Evolutionary conservation across 2,329 filamentous ascomycete genomes (phyloP), one percentile per base, ranked within the genome.

Genomic region (Stenocarpella maydis): DNA sequence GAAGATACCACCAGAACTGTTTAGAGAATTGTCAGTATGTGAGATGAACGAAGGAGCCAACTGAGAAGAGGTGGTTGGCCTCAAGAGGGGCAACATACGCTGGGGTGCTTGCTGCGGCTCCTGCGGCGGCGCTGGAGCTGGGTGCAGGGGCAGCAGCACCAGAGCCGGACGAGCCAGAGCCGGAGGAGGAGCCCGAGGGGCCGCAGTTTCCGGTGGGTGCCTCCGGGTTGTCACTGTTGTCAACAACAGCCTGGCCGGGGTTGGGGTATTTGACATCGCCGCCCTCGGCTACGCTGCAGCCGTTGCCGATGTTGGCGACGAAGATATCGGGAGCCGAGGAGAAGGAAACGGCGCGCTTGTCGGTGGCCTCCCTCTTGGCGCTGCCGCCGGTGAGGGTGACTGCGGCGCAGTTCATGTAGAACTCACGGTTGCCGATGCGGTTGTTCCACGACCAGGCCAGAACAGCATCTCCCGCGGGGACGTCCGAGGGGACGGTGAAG

Each of bases 341-440:
- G 77, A 92, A 88, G 47, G 82, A 75, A 28, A 73, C 73, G 9
- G 71, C 76, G 53, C 80, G 79, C 76, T 81, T 80, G 52, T 69
- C 72, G 39, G 21, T 45, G 37, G 61, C 49, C 34, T 72, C 71
- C 55, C 74, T 72, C 71, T 69, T 69, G 14, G 73, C 74, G 67
- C 76, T 76, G 60, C 79, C 78, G 34, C 80, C 79, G 67, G 78
- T 80, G 76, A 94, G 89, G 71, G 86, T 88, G 74, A 95, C 86
- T 64, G 87, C 84, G 9, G 92, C 92, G 76, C 93, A 96, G 81
- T 94, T 93, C 91, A 94, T 94, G 86, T 96, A 96, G 87, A 92
- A 92, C 78, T 95, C 92, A 58, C 92, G 87, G 81, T 94, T 94
- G 31, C 92, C 92, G 49, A 91, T 80, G 73, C 89, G 83, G 83